Conservation (phyloP, 1,139 yeast genomes). For the Sugiyamaella novakii region DNA sequence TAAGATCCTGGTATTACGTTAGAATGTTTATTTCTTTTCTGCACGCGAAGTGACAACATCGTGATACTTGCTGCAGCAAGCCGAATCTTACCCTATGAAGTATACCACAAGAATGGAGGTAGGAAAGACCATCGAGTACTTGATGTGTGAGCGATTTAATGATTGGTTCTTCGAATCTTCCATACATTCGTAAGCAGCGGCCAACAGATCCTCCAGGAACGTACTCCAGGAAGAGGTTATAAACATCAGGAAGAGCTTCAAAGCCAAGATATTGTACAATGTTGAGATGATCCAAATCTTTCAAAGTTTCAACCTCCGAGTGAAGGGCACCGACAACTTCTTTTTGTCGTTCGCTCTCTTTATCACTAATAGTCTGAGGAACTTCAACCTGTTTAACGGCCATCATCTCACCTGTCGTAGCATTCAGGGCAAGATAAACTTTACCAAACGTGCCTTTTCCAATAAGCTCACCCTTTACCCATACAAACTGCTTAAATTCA, state of each 20-base stretch:
- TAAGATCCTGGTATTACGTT: constrained; percentile 58
- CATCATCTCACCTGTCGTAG: constrained; percentile 97
- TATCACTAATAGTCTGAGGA: constrained; percentile 52
- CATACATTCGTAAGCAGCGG: constrained; percentile 77
- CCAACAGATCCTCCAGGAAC: constrained; percentile 99
- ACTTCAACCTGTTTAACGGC: constrained; percentile 95
- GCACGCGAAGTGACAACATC: no score
- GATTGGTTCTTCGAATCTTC: constrained; percentile 78
- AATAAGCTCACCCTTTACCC: constrained; percentile 97
- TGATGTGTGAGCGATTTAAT: constrained; percentile 77
- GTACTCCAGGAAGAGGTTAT: constrained; percentile 87
- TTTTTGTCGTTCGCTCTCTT: constrained; percentile 47
- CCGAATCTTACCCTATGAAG: constrained; percentile 68
- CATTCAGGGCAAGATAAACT: constrained; percentile 88
- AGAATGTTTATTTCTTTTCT: constrained; percentile 9
- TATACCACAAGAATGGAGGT: constrained; percentile 83
- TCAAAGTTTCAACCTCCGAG: constrained; percentile 91
- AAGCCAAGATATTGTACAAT: constrained; percentile 96
- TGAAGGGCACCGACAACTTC: constrained; percentile 81
- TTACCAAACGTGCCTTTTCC: constrained; percentile 99
- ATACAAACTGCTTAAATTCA: constrained; percentile 80
- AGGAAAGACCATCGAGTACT: constrained; percentile 79
- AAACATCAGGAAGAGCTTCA: constrained; percentile 72
- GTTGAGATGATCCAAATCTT: constrained; percentile 89
- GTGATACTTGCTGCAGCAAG: no score